These are phyloP conservation scores for Plasmodium cynomolgi DNA, from an alignment of 169 alveolate genomes.

Conservation along the genomic window DNA sequence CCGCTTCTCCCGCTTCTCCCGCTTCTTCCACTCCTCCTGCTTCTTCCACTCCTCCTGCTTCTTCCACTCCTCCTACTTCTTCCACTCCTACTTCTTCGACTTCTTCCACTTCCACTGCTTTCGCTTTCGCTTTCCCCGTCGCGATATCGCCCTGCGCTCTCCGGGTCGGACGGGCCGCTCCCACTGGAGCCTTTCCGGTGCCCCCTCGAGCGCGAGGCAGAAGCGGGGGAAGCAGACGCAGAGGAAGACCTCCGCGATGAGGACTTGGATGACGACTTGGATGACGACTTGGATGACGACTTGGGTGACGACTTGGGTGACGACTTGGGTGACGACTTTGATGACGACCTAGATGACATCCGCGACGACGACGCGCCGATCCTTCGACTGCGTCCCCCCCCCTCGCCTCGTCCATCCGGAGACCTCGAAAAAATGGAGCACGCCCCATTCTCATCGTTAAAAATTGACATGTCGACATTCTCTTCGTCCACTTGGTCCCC, in stretches of 20 bases:
- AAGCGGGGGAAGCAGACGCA: neutral
- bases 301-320: neutral
- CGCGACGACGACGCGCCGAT: neutral
- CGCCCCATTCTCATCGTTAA: slow-evolving; percentile 4
- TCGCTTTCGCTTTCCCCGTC: neutral
- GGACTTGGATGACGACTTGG: neutral
- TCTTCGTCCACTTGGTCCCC: neutral
- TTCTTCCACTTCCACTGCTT: neutral
- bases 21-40: neutral
- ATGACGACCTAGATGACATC: neutral
- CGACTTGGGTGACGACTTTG: neutral
- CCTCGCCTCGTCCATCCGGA: neutral
- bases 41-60: neutral
- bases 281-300: neutral
- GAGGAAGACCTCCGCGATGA: neutral
- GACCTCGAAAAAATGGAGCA: neutral
- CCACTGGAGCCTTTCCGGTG: neutral
- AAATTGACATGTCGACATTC: neutral
- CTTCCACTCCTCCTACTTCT: neutral
- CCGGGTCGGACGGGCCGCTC: neutral
- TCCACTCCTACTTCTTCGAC: neutral
- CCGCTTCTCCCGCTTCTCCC: neutral
- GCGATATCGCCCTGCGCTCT: neutral
- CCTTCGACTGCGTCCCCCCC: neutral
- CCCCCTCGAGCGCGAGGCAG: neutral